These are phyloP conservation scores for Metschnikowia rubicola DNA, from an alignment of 805 yeast species.

Conservation along the genomic window DNA sequence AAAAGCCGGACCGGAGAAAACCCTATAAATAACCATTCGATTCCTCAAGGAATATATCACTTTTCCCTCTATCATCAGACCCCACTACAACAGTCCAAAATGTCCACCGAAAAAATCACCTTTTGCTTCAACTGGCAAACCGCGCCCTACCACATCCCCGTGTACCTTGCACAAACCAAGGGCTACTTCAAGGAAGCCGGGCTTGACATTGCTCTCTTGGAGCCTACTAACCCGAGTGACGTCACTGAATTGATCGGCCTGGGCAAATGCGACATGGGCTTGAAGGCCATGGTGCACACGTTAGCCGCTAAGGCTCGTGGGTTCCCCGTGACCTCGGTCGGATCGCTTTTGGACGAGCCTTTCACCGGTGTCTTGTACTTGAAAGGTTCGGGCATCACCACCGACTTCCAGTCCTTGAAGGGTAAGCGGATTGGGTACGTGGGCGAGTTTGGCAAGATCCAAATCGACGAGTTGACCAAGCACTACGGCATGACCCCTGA, in stretches of 20 bases:
- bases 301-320: constrained; percentile 59
- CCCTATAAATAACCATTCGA: background rate
- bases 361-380: constrained; percentile 54
- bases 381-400: constrained; percentile 48
- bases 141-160: constrained; percentile 54
- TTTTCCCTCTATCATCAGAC: background rate
- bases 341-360: constrained; percentile 54
- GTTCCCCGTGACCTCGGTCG: constrained; percentile 54
- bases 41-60: background rate
- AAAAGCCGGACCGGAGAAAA: background rate
- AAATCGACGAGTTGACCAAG: constrained; percentile 52
- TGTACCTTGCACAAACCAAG: constrained; percentile 46
- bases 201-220: constrained; percentile 48
- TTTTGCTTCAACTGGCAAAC: constrained; percentile 54
- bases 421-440: constrained; percentile 56
- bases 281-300: constrained; percentile 60
- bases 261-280: constrained; percentile 56
- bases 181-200: constrained; percentile 52
- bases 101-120: constrained; percentile 41
- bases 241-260: constrained; percentile 56
- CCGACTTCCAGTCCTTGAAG: constrained; percentile 48
- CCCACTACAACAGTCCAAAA: background rate
- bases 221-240: constrained; percentile 56
- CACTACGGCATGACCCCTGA: constrained; percentile 54
- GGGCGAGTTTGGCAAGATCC: constrained; percentile 59